Conservation (phyloP, 495 filamentous ascomycete genomes). For the Cercophora sp. region DNA sequence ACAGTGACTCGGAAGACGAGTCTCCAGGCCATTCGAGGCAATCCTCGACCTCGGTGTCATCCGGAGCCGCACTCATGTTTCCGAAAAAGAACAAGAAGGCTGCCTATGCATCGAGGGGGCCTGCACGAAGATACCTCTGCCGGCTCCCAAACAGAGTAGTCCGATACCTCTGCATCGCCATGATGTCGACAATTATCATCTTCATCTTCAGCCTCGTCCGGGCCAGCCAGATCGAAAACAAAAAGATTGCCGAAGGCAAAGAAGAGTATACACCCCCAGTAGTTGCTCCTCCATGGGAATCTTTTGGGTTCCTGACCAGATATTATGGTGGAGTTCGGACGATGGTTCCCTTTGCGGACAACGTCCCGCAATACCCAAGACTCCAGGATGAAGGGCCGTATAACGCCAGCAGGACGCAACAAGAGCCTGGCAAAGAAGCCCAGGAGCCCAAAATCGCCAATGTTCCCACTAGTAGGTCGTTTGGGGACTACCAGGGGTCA, state of each 20-base stretch:
- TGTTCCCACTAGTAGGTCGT: slow-evolving; percentile 67
- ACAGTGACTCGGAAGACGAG: slow-evolving; percentile 38
- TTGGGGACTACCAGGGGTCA: slow-evolving; percentile 62
- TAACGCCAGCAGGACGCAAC: slow-evolving; percentile 25
- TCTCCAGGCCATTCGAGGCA: slow-evolving; percentile 42
- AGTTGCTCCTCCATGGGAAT: slow-evolving; percentile 72
- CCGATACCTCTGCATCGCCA: slow-evolving; percentile 65
- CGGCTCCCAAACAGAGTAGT: slow-evolving; percentile 60
- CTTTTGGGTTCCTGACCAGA: slow-evolving; percentile 72
- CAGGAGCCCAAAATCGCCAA: slow-evolving; percentile 67
- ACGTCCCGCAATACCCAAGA: slow-evolving; percentile 73
- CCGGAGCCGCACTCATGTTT: slow-evolving; percentile 52
- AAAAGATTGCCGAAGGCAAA: slow-evolving; percentile 54
- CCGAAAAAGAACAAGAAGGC: slow-evolving; percentile 33
- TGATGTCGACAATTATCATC: slow-evolving; percentile 63
- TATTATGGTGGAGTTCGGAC: slow-evolving; percentile 80
- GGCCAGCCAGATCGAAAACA: slow-evolving; percentile 63
- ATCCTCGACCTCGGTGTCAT: slow-evolving; percentile 50
- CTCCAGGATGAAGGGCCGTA: slow-evolving; percentile 42
- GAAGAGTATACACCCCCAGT: slow-evolving; percentile 42
- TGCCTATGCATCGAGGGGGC: slow-evolving; percentile 33
- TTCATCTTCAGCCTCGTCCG: slow-evolving; percentile 70
- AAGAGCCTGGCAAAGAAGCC: slow-evolving; percentile 5
- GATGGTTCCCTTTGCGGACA: slow-evolving; percentile 57
- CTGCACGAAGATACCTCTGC: slow-evolving; percentile 46